phyloP scores from a whole-genome alignment of 306 rosid genomes.

The Malus orientalis region DNA sequence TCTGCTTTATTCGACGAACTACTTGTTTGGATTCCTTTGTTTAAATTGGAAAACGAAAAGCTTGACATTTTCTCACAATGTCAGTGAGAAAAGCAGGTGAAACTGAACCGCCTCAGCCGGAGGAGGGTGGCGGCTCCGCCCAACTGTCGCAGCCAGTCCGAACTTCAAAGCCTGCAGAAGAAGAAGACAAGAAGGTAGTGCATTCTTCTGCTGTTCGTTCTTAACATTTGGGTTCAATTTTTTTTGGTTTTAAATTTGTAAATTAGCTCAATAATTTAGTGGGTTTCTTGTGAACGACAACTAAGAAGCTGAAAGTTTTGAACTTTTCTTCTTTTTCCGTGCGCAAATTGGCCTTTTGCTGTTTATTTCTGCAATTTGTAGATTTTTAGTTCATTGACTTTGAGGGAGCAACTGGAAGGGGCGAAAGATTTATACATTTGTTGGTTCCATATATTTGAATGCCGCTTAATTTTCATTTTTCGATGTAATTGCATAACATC shows the following conservation, averaged over 20 bases:
- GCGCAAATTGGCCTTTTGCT: background rate
- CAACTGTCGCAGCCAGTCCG: conserved; percentile 52
- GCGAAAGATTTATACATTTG: background rate
- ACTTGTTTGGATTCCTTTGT: background rate
- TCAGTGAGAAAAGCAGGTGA: conserved; percentile 55
- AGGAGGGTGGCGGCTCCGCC: conserved; percentile 59
- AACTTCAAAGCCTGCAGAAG: conserved; percentile 57
- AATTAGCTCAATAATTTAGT: background rate
- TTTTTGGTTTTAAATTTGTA: background rate
- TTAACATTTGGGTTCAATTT: background rate
- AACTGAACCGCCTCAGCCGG: conserved; percentile 27
- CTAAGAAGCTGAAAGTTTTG: background rate
- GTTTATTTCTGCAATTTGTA: background rate
- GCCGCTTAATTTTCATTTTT: background rate
- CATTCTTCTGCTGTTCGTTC: background rate
- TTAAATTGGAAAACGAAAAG: background rate
- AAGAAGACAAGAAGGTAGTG: conserved; percentile 53
- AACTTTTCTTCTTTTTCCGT: background rate
- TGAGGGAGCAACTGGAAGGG: background rate
- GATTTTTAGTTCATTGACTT: background rate
- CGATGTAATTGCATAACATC: background rate
- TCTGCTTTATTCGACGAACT: background rate
- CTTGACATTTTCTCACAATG: conserved; percentile 31
- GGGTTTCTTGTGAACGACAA: background rate
- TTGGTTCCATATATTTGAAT: background rate